Percentiles rank a stretch among this genome's conserved stretches.
These are phyloP conservation scores for Verticillium tricorpus DNA, from an alignment of 2,329 filamentous ascomycete genomes.

Conservation along the genomic window DNA sequence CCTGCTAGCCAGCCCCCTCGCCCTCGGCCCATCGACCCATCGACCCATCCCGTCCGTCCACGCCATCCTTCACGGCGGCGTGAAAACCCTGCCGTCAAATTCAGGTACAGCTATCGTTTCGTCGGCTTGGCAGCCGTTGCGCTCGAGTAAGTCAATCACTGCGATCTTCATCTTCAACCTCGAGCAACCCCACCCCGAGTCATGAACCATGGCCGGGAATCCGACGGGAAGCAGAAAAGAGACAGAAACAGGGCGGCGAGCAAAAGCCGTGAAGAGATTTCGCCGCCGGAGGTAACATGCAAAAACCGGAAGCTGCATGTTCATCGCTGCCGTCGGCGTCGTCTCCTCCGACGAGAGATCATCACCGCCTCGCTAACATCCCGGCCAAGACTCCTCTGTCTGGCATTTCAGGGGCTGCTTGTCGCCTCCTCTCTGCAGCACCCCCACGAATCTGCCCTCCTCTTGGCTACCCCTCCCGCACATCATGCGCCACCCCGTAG, in stretches of 20 bases:
- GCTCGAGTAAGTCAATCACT: not conserved
- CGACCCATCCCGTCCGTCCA: not conserved
- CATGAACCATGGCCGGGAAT: not conserved
- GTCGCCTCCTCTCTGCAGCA: not conserved
- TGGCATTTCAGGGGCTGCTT: not conserved
- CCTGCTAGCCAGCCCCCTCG: not conserved
- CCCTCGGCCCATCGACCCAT: not conserved
- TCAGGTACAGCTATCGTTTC: not conserved
- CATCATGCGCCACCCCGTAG: not conserved
- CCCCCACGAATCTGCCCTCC: not conserved
- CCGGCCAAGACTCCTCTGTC: not conserved
- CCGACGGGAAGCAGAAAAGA: not conserved
- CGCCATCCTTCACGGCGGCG: not conserved
- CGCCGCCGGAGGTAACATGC: not conserved
- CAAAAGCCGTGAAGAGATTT: not conserved
- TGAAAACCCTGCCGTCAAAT: not conserved
- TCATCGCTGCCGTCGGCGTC: not conserved
- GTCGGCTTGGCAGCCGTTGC: not conserved
- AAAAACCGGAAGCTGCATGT: no score
- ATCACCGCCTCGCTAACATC: not conserved
- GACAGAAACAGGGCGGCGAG: not conserved
- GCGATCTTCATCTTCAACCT: not conserved
- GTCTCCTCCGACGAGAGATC: not conserved
- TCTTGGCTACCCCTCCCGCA: not conserved
- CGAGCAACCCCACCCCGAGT: not conserved